Evolutionary conservation across 768 basidiomycete genomes (phyloP).

Genomic region (Boletus vinaceobasis): DNA sequence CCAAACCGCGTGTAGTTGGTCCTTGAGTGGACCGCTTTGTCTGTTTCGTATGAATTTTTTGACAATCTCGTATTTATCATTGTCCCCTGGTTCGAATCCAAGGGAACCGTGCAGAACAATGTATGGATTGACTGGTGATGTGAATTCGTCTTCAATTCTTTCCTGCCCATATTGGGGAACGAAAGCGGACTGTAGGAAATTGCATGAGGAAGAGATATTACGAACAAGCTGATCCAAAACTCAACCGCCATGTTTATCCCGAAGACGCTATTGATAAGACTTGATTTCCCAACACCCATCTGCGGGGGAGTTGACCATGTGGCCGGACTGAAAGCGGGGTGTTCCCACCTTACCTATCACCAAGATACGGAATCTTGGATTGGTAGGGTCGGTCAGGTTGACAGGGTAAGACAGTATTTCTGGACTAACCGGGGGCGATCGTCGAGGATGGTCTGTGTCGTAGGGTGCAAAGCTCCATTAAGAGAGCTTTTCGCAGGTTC

Average conservation of each 20-base stretch:
- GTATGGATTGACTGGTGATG: background rate
- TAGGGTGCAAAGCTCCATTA: background rate
- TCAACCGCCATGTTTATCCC: background rate
- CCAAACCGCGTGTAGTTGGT: slow-evolving; percentile 2
- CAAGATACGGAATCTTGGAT: background rate
- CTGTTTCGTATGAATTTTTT: background rate
- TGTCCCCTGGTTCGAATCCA: slow-evolving; percentile 1
- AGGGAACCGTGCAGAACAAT: slow-evolving; percentile 1
- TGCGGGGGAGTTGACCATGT: background rate
- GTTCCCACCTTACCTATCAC: background rate
- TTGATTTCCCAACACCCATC: background rate
- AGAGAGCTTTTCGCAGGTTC: background rate
- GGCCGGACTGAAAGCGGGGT: background rate
- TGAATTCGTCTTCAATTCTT: background rate
- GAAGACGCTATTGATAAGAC: background rate
- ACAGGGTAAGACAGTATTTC: background rate
- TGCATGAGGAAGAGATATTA: background rate
- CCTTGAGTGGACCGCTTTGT: background rate
- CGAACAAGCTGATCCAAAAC: background rate
- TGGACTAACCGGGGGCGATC: background rate
- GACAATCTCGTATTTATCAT: background rate
- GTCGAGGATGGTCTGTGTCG: background rate
- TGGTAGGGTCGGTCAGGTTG: background rate
- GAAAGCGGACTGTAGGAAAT: background rate
- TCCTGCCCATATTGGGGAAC: background rate